Evolutionary conservation across 768 basidiomycete species (phyloP), one percentile per base, ranked within the genome.

Genomic region (Kwoniella sp.): DNA sequence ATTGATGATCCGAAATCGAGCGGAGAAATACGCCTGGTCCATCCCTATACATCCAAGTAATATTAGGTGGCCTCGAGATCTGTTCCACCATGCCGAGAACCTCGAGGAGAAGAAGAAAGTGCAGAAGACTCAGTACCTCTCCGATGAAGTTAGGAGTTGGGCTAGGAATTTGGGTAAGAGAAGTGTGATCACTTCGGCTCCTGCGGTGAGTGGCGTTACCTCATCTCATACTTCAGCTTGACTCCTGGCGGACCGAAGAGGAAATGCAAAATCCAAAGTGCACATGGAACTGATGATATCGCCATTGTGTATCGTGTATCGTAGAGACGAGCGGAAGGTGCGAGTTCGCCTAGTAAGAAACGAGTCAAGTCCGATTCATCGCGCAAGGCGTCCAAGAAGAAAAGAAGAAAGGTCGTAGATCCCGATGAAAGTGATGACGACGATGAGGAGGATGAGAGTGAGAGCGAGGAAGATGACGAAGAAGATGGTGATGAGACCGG

Each of bases 21-120:
- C 87, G 0, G 82, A 86, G 33, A 60, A 80, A 15, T 85, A 88
- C 61, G 84, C 84, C 2, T 97, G 94, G 92, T 84, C 83, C 2
- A 80, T 97, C 2, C 82, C 86, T 58, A 88, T 87, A 30, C 90
- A 90, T 77, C 92, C 91, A 0, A 90, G 88, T 6, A 89, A 89
- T 74, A 80, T 94, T 48, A 85, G 86, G 67, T 79, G 97, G 21
- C 95, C 93, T 0, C 74, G 83, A 15, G 93, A 96, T 76, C 90
- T 96, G 51, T 84, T 98, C 64, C 85, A 86, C 27, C 81, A 87
- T 1, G 82, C 93, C 51, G 60, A 60, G 17, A 58, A 55, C 36
- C 58, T 22, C 37, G 62, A 67, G 30, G 58, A 48, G 49, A 56
- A 57, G 33, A 27, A 47, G 22, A 66, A 53, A 22, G 57, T 57